Evolutionary conservation across 441 rosid species (phyloP).

Genomic region (Theobroma grandiflorum): DNA sequence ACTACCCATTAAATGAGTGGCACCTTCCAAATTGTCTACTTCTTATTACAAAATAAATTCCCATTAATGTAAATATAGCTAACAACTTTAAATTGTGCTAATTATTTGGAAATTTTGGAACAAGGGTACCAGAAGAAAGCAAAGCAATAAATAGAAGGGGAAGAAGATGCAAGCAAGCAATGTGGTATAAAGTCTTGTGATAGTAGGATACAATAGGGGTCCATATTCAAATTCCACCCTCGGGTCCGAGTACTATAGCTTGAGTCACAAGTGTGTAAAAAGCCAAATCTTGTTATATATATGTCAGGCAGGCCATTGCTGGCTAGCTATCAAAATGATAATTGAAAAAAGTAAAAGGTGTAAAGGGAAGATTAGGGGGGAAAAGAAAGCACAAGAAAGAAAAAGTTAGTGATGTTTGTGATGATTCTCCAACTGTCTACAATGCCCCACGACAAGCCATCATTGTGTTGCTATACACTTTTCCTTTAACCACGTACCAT

Average conservation of each 20-base stretch:
- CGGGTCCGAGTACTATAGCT: too few species aligned
- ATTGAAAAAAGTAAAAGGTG: constrained; percentile 29
- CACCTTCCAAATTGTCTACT: not conserved
- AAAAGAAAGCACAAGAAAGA: constrained; percentile 4
- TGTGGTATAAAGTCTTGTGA: too few species aligned
- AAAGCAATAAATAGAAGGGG: too few species aligned
- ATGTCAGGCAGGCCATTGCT: constrained; percentile 14
- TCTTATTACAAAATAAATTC: not conserved
- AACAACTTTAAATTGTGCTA: not conserved
- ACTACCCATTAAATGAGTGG: too few species aligned
- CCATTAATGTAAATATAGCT: too few species aligned
- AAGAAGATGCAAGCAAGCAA: not conserved
- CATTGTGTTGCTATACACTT: constrained; percentile 51
- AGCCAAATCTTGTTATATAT: not conserved
- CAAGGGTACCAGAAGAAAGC: not conserved
- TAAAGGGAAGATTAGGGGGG: constrained; percentile 6
- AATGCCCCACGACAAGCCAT: constrained; percentile 50
- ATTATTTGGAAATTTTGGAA: not conserved
- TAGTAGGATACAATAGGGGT: too few species aligned
- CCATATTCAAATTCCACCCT: too few species aligned
- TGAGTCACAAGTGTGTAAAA: not conserved
- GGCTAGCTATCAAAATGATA: constrained; percentile 22
- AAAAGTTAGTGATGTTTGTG: constrained; percentile 15
- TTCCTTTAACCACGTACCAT: constrained; percentile 31
- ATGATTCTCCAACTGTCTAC: constrained; percentile 44